Base-by-base conservation (phyloP, 352 stramenopile genomes). In the Phytophthora rubi region DNA sequence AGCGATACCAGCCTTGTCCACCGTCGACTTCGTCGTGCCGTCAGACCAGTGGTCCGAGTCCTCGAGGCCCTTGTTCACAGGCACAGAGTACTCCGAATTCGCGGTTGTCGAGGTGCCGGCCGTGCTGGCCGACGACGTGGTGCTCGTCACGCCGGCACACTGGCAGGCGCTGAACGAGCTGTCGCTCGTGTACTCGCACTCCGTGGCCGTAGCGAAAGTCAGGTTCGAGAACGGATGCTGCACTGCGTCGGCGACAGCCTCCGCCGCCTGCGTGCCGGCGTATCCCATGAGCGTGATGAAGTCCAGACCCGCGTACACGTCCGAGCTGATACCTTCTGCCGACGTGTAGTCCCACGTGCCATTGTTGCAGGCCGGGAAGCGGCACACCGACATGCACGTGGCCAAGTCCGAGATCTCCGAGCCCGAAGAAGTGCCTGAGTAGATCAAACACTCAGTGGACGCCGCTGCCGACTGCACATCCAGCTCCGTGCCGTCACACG, bases 381-480 rank as follows among this genome's bases (percentile, higher is more conserved):
- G 79, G 48, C 89, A 96, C n/a, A 90, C 77, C 13, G 86, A 94
- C 72, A 96, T 79, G 59, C 89, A 96, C 10, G 87, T 79, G 23
- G 81, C 77, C 67, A 93, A 59, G 65, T 90, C 79, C 10, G 81
- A 77, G 26, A 94, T 74, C 0, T 69, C 57, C 1, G 74, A 74
- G 23, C 81, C 75, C 0, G 82, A 80, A 26, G 88, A 80, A 1
- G 80, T 65, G 10, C 89, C 89, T 4, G 77, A 83, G 83, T 96
- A 96, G 49, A 94, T 94, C 12, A 90, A 70, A 64, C 89, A 96
- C 66, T 92, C 75, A 16, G 84, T 79, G 35, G 85, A 76, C 7
- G 79, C 69, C 3, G 84, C 85, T 1, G 88, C 88, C 1, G 51
- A 26, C 26, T 44, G 37, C 10, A 85, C 79, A 39, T 94, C 80